These are phyloP conservation scores for Aspergillaceae sp. DNA, from an alignment of 2,329 filamentous ascomycete genomes.

Conservation along the genomic window DNA sequence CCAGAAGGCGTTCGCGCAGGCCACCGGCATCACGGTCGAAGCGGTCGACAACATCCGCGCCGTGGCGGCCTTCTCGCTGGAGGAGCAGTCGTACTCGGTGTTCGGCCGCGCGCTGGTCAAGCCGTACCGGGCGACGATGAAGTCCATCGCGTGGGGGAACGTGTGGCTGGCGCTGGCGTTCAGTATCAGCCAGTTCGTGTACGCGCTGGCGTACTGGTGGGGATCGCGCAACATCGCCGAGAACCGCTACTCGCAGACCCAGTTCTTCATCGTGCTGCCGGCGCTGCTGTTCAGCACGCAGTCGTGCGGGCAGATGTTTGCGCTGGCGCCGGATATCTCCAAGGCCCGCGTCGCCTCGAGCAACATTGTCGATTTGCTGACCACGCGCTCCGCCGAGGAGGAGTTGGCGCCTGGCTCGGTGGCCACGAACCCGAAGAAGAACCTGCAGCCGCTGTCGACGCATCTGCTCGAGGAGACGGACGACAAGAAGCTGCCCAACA, in stretches of 20 bases:
- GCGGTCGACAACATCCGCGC: constrained; percentile 45
- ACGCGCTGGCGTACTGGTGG: constrained; percentile 74
- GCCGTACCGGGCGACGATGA: constrained; percentile 41
- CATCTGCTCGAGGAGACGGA: constrained; percentile 12
- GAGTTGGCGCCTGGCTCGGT: constrained; percentile 11
- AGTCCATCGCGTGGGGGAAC: constrained; percentile 38
- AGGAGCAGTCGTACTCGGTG: constrained; percentile 39
- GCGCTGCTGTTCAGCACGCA: constrained; percentile 64
- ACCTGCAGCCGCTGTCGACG: constrained; percentile 4
- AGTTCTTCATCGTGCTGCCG: constrained; percentile 65
- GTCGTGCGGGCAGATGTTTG: constrained; percentile 65
- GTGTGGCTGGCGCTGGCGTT: constrained; percentile 37
- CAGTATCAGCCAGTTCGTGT: constrained; percentile 53
- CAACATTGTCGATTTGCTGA: constrained; percentile 42
- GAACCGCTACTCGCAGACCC: constrained; percentile 55
- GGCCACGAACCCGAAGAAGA: not conserved
- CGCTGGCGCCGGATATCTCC: constrained; percentile 63
- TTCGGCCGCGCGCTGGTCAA: constrained; percentile 37
- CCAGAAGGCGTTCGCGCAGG: constrained; percentile 42
- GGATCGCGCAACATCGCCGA: constrained; percentile 59
- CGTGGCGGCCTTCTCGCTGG: constrained; percentile 43
- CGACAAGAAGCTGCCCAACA: constrained; percentile 12
- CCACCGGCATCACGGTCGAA: constrained; percentile 44
- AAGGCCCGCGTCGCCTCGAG: constrained; percentile 53
- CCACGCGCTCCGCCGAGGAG: constrained; percentile 20